Evolutionary conservation across 2,329 filamentous ascomycete genomes (phyloP), one percentile per base, ranked within the genome.

Genomic region (Eutypella sp.): DNA sequence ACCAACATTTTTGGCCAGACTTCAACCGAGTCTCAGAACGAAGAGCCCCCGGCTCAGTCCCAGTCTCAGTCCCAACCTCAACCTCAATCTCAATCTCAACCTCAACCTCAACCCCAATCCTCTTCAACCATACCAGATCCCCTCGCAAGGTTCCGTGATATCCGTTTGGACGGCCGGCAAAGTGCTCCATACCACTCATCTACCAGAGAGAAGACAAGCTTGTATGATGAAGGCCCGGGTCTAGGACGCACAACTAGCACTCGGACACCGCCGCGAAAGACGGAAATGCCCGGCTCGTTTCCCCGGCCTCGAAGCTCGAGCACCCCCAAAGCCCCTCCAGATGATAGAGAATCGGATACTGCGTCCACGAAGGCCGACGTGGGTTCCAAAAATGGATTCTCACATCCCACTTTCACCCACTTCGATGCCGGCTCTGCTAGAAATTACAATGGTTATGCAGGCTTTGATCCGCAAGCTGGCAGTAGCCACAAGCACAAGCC

Each of bases 121-220:
- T 11, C 49, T 29, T 43, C 56, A 11, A 37, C 62, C 11, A 63
- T 67, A 51, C 63, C 66, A n/a, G 74, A 81, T 49, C 74, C 73
- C 2, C 56, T 78, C 36, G 70, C 67, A 19, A 66, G 71, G 42
- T 77, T 78, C 47, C 67, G 69, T 55, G 69, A 73, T 4, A 62
- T 61, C 1, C 67, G 66, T 37, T 46, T 66, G 36, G 75, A 81
- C 48, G 60, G 63, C n/a, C 71, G 78, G n/a, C 70, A 78, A 45
- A 78, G 76, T 53, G 78, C 75, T 5, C 78, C 79, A 0, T 84
- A 83, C 56, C 69, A 72, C 36, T 72, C 69, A 1, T 70, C 75
- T 25, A 71, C 76, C 11, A 78, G 80, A 27, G 81, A 84, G 59
- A 82, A 76, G 63, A 75, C 77, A 4, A 74, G 80, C 39, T 72